phyloP scores from a whole-genome alignment of 345 rosid genomes.

The Arabis alpina region DNA sequence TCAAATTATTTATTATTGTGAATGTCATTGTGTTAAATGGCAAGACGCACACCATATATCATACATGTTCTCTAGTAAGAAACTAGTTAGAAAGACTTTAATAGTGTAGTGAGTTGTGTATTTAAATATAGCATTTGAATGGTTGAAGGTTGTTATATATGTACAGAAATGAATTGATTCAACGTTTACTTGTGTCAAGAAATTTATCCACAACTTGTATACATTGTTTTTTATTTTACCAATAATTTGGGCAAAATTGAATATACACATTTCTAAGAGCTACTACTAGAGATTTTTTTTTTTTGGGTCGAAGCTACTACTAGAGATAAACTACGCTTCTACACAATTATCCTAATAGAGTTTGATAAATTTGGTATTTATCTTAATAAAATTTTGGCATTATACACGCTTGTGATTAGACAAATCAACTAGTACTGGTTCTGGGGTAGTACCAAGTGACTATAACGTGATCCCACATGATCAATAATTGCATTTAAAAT shows the following conservation, averaged over 20 bases:
- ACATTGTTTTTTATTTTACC: neutral
- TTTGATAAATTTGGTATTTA: too few relatives aligned
- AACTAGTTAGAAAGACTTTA: neutral
- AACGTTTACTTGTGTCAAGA: conserved; percentile 21
- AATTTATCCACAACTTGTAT: too few relatives aligned
- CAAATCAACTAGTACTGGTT: conserved; percentile 2
- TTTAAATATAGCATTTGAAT: neutral
- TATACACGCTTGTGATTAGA: conserved; percentile 25
- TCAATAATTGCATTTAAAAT: neutral
- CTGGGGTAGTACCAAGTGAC: neutral
- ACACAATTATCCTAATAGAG: too few relatives aligned
- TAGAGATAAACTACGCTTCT: too few relatives aligned
- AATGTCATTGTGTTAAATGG: conserved; percentile 26
- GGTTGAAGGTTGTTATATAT: neutral
- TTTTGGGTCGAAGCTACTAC: too few relatives aligned
- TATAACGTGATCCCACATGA: conserved; percentile 3
- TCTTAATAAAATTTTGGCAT: conserved; percentile 23
- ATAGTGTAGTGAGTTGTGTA: neutral
- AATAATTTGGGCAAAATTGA: too few relatives aligned
- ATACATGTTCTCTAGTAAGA: neutral
- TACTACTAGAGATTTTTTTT: too few relatives aligned
- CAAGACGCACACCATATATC: conserved; percentile 31
- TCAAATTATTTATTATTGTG: neutral
- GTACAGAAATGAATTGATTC: neutral
- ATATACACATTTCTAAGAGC: too few relatives aligned